Evolutionary conservation across 176 grass and related monocot genomes (phyloP), one percentile per base, ranked within the genome.

Genomic region (Poa pratensis): DNA sequence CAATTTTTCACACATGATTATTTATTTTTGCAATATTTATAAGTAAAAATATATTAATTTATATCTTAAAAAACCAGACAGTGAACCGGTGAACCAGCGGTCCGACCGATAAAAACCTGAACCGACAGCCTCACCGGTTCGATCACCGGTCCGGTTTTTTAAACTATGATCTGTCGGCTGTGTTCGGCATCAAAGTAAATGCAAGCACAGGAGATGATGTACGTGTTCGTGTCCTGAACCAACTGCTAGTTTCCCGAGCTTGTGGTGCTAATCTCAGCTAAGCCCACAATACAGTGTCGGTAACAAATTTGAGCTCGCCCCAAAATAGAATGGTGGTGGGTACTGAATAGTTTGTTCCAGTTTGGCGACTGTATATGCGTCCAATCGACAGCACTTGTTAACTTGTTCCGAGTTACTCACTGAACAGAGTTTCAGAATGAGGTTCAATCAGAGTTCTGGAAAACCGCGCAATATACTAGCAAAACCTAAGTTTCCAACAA

Each of bases 161-260:
- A 30, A 30, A 30, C 30, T 30, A 30, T 30, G 30, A 30, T 30
- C 30, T 30, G 20, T 35, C 32, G 20, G 48, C 18, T 35, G 13
- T 30, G 35, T 54, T 69, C 53, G 45, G 28, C 45, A 81, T 53
- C 62, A 30, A 65, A 65, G 58, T 32, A 65, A 20, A 54, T 32
- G 28, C 24, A 50, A 20, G 11, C 45, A 39, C 46, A 65, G 65
- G 2, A 26, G 49, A 68, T 5, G 20, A 69, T 52, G 16, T 69
- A 39, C 64, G 64, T 69, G 20, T 53, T 32, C 79, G n/a, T 34
- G 22, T 79, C 57, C 77, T 63, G 22, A 45, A 63, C 57, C 57
- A 63, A 1, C 43, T 20, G 79, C 28, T 39, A 17, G 28, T 81
- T 46, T 19, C 19, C 62, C 20, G 45, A 69, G 28, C 46, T 52